Base-by-base conservation (phyloP, 441 rosid genomes). In the Omphalea diandra region DNA sequence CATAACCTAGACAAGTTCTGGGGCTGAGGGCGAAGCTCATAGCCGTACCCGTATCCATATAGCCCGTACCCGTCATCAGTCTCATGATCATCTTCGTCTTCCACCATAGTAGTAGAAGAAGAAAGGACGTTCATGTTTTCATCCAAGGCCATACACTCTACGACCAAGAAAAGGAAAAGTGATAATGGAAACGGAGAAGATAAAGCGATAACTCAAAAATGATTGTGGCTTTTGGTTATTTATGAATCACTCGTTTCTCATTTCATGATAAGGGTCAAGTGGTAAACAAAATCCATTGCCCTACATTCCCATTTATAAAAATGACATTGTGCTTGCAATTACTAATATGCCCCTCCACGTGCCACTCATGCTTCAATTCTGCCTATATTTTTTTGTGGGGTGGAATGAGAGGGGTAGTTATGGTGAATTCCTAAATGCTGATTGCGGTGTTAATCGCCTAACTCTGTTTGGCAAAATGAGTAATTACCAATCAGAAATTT, bases 1-100 rank as follows among this genome's bases (percentile, higher is more conserved):
- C 96, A 89, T 15, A 91, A 70, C 74, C 98, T 77, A 9, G 98
- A 93, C 14, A 93, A 63, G 73, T 70, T 82, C 12, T 53, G 80
- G 0, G 72, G 69, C 20, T 74, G 80, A 6, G 73, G 72, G 4
- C 80, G 88, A 44, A 67, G 80, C 29, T 75, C 80, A 44, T 4
- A 36, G 2, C 7, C 53, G 29, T 33, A 52, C 47, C 78, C 78
- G 43, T 75, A n/a, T n/a, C n/a, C n/a, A n/a, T n/a, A n/a, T n/a
- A n/a, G n/a, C 7, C 7, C 53, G 29, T 33, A 52, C 47, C 78
- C 78, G 43, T 75, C 78, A 40, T 75, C 78, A 32, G 63, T 69
- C 69, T 58, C 69, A 24, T 70, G 79, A 47, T 77, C 80, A 49
- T 74, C 73, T 14, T 73, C 80, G 44, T 72, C 72, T 9, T 71